These are phyloP conservation scores for Lecanicillium sp. DNA, from an alignment of 2,329 filamentous ascomycete genomes.

Conservation along the genomic window DNA sequence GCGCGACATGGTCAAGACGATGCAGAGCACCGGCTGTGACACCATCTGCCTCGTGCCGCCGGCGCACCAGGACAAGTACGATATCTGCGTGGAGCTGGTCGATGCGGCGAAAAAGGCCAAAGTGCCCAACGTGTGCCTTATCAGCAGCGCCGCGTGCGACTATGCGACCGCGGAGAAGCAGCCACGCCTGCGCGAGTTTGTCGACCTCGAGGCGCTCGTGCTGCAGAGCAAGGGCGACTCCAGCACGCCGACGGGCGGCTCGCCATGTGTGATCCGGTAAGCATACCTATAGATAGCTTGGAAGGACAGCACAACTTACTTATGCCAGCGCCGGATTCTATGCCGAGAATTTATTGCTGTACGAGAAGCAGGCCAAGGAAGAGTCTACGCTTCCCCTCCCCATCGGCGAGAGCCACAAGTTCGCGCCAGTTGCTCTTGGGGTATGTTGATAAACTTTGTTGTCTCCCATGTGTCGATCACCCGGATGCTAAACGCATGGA, in stretches of 20 bases:
- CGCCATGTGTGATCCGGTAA: conserved; percentile 41
- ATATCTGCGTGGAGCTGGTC: conserved; percentile 39
- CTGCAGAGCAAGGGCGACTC: conserved; percentile 22
- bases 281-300: conserved; percentile 6
- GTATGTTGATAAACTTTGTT: conserved; percentile 25
- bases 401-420: conserved; percentile 41
- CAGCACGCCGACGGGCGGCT: conserved; percentile 31
- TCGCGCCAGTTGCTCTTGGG: conserved; percentile 43
- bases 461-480: too few species aligned
- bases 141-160: conserved; percentile 44
- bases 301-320: neutral
- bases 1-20: conserved; percentile 30
- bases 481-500: neutral
- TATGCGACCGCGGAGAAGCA: conserved; percentile 43
- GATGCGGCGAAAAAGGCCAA: conserved; percentile 38
- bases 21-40: conserved; percentile 39
- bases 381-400: conserved; percentile 40
- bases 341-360: conserved; percentile 44
- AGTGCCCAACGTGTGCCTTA: conserved; percentile 39
- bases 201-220: conserved; percentile 41
- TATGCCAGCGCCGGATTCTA: conserved; percentile 40
- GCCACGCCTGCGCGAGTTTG: conserved; percentile 44
- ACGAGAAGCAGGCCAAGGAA: conserved; percentile 38
- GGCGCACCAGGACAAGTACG: conserved; percentile 38
- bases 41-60: conserved; percentile 45